A percentile compares a stretch with the other conserved stretches of the same genome.
These are phyloP conservation scores for Thielaviopsis punctulata DNA, from an alignment of 2,329 filamentous ascomycete genomes.

Conservation along the genomic window DNA sequence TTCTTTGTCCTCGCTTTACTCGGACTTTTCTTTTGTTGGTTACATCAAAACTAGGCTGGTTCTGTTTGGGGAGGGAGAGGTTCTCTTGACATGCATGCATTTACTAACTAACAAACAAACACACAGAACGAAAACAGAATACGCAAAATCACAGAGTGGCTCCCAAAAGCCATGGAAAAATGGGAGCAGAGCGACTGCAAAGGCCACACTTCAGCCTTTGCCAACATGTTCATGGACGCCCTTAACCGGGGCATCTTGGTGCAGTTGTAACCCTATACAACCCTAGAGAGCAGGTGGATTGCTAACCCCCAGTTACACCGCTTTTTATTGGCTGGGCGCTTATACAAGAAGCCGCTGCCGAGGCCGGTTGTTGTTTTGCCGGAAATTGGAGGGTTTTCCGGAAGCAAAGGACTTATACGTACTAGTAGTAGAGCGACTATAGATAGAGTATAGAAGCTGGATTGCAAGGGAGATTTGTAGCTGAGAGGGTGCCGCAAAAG, in stretches of 20 bases:
- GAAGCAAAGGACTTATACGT: too few species aligned
- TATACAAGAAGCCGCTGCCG: not conserved
- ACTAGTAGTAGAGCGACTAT: too few species aligned
- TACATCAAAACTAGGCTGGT: too few species aligned
- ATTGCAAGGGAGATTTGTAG: too few species aligned
- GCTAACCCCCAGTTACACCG: not conserved
- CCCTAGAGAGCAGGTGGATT: not conserved
- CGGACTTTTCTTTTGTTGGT: too few species aligned
- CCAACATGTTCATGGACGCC: constrained; percentile 33
- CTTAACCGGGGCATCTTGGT: constrained; percentile 16
- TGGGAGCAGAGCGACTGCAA: constrained; percentile 35
- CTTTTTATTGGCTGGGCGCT: not conserved
- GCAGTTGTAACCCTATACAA: not conserved
- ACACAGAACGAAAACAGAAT: constrained; percentile 42
- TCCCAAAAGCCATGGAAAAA: constrained; percentile 39
- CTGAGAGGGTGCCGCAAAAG: too few species aligned
- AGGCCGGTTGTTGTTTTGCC: not conserved
- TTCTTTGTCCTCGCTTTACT: too few species aligned
- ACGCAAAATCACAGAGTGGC: constrained; percentile 46
- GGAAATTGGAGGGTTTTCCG: not conserved
- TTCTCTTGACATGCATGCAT: too few species aligned
- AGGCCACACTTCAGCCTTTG: constrained; percentile 31
- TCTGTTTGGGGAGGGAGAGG: too few species aligned
- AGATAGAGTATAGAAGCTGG: too few species aligned
- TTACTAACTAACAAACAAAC: not conserved